Evolutionary conservation across 768 basidiomycete genomes (phyloP), one percentile per base, ranked within the genome.

Genomic region (Lactarius quietus): DNA sequence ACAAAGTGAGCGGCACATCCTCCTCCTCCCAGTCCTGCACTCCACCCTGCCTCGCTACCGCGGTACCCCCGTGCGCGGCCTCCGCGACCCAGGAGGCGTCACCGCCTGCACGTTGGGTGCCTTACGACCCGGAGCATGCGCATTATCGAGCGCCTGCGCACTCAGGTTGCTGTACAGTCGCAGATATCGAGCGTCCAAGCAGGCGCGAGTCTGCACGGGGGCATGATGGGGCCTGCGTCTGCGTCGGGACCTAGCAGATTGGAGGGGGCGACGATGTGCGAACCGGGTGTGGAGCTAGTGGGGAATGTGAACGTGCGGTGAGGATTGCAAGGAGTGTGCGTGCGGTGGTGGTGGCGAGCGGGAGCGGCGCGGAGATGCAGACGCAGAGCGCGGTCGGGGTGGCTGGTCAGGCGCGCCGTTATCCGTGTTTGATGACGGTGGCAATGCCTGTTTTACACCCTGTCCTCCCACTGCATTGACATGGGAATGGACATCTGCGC

Each of bases 1-100:
- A 92, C 62, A 90, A 75, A 23, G 92, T 89, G 56, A 93, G 78
- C 23, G 91, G 91, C 43, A 91, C 77, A 72, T 93, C 91, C 72
- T 93, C 91, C 71, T 92, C 90, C 72, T 90, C 89, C 31, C 75
- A 58, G 69, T 55, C 73, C 23, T 26, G 48, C 26, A 12, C n/a
- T n/a, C n/a, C n/a, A n/a, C n/a, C n/a, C n/a, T n/a, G n/a, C n/a
- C n/a, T n/a, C n/a, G n/a, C n/a, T n/a, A n/a, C n/a, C n/a, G n/a
- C n/a, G n/a, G n/a, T n/a, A n/a, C n/a, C n/a, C n/a, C n/a, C n/a
- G n/a, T n/a, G n/a, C n/a, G n/a, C n/a, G n/a, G n/a, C n/a, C n/a
- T n/a, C n/a, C n/a, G n/a, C 20, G 75, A 77, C 61, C 78, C 74
- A 6, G 63, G 66, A 23, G 80, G 73, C 23, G 77, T 67, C 12